Evolutionary conservation across 1,284 basidiomycete species (phyloP), one percentile per base, ranked within the genome.

Genomic region (Malassezia obtusa): DNA sequence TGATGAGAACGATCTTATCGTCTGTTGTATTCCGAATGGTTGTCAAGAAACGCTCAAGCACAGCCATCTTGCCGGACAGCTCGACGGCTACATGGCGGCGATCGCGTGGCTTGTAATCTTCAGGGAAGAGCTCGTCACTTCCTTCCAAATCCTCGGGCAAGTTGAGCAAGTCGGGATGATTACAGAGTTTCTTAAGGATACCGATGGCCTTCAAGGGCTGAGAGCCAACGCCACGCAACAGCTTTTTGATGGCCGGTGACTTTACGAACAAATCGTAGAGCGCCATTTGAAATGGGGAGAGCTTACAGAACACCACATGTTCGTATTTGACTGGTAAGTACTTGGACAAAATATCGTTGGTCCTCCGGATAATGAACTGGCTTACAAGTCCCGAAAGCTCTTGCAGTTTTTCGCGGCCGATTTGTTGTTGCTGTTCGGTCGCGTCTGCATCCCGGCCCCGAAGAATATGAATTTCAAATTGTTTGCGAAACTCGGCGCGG

Each of bases 241-340:
- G 78, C 14, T 86, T 86, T 72, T 89, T 88, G 65, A 95, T 94
- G 67, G 90, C 89, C 10, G 91, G 89, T 7, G 91, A 94, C 3
- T 84, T 84, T 61, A 95, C 92, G 72, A 99, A 98, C 40, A 89
- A 80, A 35, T 85, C 83, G 75, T 99, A 99, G 3, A 99, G 78
- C 1, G 85, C 80, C 5, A 90, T 78, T 69, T 99, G 92, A 67
- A 98, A 85, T 2, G 84, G 79, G 1, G 89, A 91, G 14, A 90
- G 82, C 43, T 83, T 80, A 75, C 92, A 96, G 76, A 98, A 99
- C 1, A 99, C 94, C 61, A 98, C 94, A 60, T 96, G 90, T 76
- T 98, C 92, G 77, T 98, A 95, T 75, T 99, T 99, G 77, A 98
- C 89, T 3, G 92, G 92, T 38, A 99, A 21, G 44, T 98, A 99